Evolutionary conservation across 2,329 filamentous ascomycete species (phyloP).

Genomic region (Gliomastix tumulicola): DNA sequence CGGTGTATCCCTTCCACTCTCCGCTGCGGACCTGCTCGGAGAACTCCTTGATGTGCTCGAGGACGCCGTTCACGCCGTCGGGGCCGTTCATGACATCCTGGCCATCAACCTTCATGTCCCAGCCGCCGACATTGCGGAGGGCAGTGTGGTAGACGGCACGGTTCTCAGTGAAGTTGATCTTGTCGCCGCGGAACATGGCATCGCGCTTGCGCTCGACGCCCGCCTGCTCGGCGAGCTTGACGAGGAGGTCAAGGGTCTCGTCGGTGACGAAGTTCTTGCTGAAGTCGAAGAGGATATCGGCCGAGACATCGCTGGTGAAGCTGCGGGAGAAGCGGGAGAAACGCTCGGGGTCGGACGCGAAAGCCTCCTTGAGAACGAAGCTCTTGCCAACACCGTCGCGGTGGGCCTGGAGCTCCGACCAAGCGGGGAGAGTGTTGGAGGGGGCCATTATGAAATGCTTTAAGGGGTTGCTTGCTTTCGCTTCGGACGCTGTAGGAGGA

Average conservation of each 20-base stretch:
- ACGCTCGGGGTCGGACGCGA: conserved; percentile 78
- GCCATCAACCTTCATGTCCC: conserved; percentile 79
- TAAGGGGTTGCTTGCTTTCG: too few relatives aligned
- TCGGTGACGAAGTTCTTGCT: conserved; percentile 98
- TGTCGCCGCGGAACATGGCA: conserved; percentile 94
- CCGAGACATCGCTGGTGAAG: conserved; percentile 73
- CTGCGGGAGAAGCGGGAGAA: conserved; percentile 86
- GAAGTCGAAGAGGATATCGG: conserved; percentile 95
- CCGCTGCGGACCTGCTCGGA: conserved; percentile 90
- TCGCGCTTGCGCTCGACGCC: conserved; percentile 89
- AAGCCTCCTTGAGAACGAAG: conserved; percentile 90
- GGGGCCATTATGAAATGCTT: conserved; percentile 67
- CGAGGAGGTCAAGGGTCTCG: conserved; percentile 79
- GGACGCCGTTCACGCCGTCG: conserved; percentile 81
- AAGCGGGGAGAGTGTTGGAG: conserved; percentile 77
- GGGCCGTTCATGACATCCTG: conserved; percentile 86
- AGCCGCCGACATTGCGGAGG: conserved; percentile 80
- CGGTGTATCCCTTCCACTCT: conserved; percentile 93
- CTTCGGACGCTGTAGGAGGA: too few relatives aligned
- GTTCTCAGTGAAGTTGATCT: conserved; percentile 99
- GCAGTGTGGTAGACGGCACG: conserved; percentile 94
- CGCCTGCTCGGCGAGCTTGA: conserved; percentile 88
- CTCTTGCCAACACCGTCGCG: conserved; percentile 79
- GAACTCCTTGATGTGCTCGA: conserved; percentile 98
- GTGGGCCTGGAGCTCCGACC: conserved; percentile 86